These are phyloP conservation scores for Hordeum pubiflorum DNA, from an alignment of 202 grass and related monocot species.

Conservation along the genomic window DNA sequence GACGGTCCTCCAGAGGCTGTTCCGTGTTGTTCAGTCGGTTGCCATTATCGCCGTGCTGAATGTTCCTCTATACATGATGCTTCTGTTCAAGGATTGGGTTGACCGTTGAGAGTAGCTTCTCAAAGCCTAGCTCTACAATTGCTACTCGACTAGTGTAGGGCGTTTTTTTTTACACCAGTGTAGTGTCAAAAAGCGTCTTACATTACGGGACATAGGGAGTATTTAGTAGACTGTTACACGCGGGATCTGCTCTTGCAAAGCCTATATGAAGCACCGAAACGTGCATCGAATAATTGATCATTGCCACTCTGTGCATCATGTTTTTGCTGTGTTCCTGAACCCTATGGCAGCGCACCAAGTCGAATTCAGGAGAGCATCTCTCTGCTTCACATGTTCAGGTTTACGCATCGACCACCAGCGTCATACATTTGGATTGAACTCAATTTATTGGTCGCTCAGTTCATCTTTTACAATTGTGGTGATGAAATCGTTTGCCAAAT, in stretches of 20 bases:
- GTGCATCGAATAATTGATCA: neutral
- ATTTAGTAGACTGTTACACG: neutral
- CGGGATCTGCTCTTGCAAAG: neutral
- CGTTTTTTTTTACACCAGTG: too few species aligned
- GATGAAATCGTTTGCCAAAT: too few species aligned
- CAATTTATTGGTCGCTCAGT: too few species aligned
- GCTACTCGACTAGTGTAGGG: too few species aligned
- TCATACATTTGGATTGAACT: too few species aligned
- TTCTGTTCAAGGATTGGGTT: constrained; percentile 92
- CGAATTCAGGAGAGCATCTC: neutral
- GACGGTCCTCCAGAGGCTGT: constrained; percentile 57
- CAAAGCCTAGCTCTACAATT: neutral
- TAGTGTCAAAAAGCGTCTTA: too few species aligned
- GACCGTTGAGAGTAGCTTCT: constrained; percentile 47
- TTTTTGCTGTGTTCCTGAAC: neutral
- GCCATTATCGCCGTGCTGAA: constrained; percentile 67
- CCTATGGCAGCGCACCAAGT: neutral
- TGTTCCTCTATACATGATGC: constrained; percentile 87
- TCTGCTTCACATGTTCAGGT: neutral
- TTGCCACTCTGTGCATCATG: neutral
- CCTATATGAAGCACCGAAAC: neutral
- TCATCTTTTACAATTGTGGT: too few species aligned
- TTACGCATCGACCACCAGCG: neutral
- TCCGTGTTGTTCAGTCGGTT: constrained; percentile 75
- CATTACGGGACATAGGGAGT: neutral